These are phyloP conservation scores for Pestalotiopsis sp. DNA, from an alignment of 2,329 filamentous ascomycete genomes.

Conservation along the genomic window DNA sequence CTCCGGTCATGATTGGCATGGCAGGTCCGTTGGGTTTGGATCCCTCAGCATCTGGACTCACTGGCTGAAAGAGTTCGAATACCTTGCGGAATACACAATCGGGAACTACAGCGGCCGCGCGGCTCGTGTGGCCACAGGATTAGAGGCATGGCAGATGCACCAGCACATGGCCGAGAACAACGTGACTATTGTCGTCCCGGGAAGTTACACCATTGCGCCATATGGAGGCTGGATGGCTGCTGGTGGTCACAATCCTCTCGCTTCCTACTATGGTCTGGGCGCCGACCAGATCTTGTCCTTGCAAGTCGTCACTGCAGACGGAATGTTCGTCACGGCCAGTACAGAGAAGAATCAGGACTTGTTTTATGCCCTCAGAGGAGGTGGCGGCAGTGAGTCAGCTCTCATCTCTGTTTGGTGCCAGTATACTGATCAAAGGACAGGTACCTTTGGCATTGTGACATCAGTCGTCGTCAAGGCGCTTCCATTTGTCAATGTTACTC, in stretches of 20 bases:
- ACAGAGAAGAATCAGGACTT: conserved; percentile 45
- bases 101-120: conserved; percentile 36
- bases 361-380: conserved; percentile 54
- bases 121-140: conserved; percentile 38
- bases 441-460: conserved; percentile 31
- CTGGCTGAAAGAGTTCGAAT: conserved; percentile 43
- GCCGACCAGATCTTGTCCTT: conserved; percentile 50
- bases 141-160: conserved; percentile 36
- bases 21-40: conserved; percentile 47
- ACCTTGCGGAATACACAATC: conserved; percentile 34
- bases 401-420: not conserved
- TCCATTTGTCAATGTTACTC: conserved; percentile 25
- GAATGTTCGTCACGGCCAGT: conserved; percentile 41
- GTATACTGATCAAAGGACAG: conserved; percentile 16
- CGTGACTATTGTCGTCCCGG: conserved; percentile 32
- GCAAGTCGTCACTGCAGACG: conserved; percentile 49
- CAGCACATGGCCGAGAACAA: conserved; percentile 32
- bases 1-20: conserved; percentile 50
- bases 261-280: conserved; percentile 47
- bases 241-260: conserved; percentile 52
- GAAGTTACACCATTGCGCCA: conserved; percentile 36
- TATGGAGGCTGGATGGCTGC: conserved; percentile 54
- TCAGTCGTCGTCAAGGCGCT: conserved; percentile 34
- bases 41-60: conserved; percentile 53
- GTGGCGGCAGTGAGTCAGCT: conserved; percentile 42